phyloP scores from a whole-genome alignment of 2,329 filamentous ascomycete genomes.

The Trichophyton equinum region DNA sequence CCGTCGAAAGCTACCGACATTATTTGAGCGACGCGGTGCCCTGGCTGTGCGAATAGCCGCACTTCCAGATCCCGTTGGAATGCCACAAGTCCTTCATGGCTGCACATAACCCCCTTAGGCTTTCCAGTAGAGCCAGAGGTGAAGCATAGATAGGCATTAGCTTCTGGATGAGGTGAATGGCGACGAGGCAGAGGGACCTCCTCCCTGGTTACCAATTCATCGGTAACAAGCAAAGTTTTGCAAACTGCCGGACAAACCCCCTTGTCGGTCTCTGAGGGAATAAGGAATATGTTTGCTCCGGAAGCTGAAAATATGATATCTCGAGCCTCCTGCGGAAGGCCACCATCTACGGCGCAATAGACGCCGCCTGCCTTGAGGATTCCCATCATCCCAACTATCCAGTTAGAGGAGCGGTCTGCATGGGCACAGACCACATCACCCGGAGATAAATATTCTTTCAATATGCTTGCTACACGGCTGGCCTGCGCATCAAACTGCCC shows the following conservation, averaged over 20 bases:
- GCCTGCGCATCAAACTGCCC: neutral
- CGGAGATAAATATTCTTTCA: neutral
- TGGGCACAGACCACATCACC: constrained; percentile 4
- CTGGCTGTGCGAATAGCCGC: constrained; percentile 24
- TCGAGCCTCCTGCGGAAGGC: neutral
- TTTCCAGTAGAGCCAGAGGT: constrained; percentile 35
- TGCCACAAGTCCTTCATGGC: constrained; percentile 26
- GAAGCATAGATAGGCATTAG: constrained; percentile 32
- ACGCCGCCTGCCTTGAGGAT: neutral
- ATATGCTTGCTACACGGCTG: neutral
- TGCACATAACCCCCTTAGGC: constrained; percentile 32
- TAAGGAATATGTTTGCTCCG: neutral
- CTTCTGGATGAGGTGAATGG: neutral
- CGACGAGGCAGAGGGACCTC: no score
- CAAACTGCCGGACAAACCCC: neutral
- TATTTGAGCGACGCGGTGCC: neutral
- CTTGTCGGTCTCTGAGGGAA: neutral
- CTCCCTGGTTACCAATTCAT: neutral
- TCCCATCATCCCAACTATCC: neutral
- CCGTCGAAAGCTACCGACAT: constrained; percentile 3
- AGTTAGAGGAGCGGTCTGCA: neutral
- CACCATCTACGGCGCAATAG: neutral
- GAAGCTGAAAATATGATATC: neutral
- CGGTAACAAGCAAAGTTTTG: neutral
- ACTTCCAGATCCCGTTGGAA: constrained; percentile 25